Evolutionary conservation across 305 asterid species (phyloP).

Genomic region (Solanum hybrid): DNA sequence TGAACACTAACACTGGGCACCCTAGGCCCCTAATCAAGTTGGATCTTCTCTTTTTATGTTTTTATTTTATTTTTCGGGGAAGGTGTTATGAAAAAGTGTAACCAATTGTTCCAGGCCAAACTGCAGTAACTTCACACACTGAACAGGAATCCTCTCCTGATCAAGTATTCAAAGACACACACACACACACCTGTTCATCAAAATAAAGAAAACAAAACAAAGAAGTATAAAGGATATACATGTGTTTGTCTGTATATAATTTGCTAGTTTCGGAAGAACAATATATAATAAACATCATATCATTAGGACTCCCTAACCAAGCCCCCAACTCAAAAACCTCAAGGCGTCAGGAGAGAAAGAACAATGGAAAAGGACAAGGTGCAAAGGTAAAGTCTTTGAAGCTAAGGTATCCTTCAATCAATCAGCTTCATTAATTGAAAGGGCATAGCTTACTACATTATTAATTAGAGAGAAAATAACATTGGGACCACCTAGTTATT

Average conservation of each 20-base stretch:
- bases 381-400: neutral
- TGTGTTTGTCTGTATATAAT: neutral
- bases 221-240: neutral
- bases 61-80: neutral
- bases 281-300: neutral
- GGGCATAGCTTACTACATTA: neutral
- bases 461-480: slow-evolving; percentile 4
- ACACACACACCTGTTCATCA: neutral
- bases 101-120: neutral
- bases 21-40: neutral
- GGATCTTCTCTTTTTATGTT: neutral
- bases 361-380: neutral
- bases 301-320: neutral
- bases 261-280: neutral
- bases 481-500: slow-evolving; percentile 47
- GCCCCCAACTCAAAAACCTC: neutral
- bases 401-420: neutral
- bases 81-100: neutral
- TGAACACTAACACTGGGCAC: neutral
- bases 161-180: neutral
- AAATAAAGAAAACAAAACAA: neutral
- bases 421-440: neutral
- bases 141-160: neutral
- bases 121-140: neutral
- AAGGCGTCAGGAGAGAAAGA: neutral